These are phyloP conservation scores for Aspergillus saccharolyticus DNA, from an alignment of 495 filamentous ascomycete genomes.

Conservation along the genomic window DNA sequence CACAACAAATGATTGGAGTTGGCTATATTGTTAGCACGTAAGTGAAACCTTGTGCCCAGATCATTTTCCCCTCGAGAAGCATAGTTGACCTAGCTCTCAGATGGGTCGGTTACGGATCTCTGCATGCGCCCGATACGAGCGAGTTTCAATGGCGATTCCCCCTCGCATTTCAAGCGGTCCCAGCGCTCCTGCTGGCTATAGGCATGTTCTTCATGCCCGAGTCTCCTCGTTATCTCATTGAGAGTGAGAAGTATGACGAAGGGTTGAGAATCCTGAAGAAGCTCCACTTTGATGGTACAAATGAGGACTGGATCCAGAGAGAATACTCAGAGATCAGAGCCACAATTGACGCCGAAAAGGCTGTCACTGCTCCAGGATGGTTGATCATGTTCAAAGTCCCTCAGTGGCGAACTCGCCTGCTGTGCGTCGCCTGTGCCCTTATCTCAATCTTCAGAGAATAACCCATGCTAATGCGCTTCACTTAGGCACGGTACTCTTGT, in stretches of 20 bases:
- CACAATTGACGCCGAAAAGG: slow-evolving; percentile 45
- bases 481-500: slow-evolving; percentile 29
- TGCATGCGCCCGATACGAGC: slow-evolving; percentile 34
- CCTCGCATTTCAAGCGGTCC: slow-evolving; percentile 49
- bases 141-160: slow-evolving; percentile 53
- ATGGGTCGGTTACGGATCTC: slow-evolving; percentile 54
- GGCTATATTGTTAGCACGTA: slow-evolving; percentile 50
- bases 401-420: slow-evolving; percentile 44
- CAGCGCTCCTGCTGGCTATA: slow-evolving; percentile 37
- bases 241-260: slow-evolving; percentile 40
- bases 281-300: slow-evolving; percentile 45
- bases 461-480: slow-evolving; percentile 6
- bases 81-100: slow-evolving; percentile 19
- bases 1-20: slow-evolving; percentile 58
- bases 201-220: slow-evolving; percentile 52
- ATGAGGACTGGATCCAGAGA: slow-evolving; percentile 44
- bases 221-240: slow-evolving; percentile 52
- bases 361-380: slow-evolving; percentile 41
- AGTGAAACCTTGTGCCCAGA: slow-evolving; percentile 1
- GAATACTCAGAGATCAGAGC: slow-evolving; percentile 46
- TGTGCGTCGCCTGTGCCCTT: slow-evolving; percentile 27
- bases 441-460: too few relatives aligned
- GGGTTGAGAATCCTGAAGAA: slow-evolving; percentile 45
- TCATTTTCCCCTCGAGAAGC: not conserved
- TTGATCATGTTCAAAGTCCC: slow-evolving; percentile 48